Evolutionary conservation across 2,329 filamentous ascomycete genomes (phyloP).

Genomic region (Fusarium dlaminii): DNA sequence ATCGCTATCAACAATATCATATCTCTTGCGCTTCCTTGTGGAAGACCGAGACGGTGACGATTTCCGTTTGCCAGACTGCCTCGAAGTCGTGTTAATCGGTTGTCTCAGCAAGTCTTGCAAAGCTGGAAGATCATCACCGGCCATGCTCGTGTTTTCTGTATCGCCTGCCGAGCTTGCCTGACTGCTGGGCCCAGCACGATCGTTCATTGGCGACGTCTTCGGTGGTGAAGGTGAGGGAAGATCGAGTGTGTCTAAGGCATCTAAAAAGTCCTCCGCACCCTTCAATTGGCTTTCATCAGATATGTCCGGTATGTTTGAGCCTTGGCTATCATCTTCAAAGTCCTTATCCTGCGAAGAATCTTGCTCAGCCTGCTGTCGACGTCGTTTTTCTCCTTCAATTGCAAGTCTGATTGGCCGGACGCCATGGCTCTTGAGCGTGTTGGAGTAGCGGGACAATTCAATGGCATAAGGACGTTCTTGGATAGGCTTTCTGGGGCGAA

Average conservation of each 20-base stretch:
- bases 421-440: conserved; percentile 62
- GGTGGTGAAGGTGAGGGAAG: conserved; percentile 44
- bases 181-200: conserved; percentile 45
- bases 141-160: conserved; percentile 51
- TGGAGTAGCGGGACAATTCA: conserved; percentile 65
- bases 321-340: conserved; percentile 63
- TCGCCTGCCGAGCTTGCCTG: conserved; percentile 48
- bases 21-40: conserved; percentile 45
- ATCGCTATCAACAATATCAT: conserved; percentile 46
- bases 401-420: conserved; percentile 61
- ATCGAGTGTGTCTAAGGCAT: conserved; percentile 32
- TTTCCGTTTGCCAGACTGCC: conserved; percentile 37
- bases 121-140: conserved; percentile 51
- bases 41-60: conserved; percentile 40
- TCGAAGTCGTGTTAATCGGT: conserved; percentile 17
- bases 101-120: conserved; percentile 48
- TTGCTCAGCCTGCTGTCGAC: conserved; percentile 56
- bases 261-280: conserved; percentile 24
- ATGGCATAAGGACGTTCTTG: conserved; percentile 68
- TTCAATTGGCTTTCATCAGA: conserved; percentile 50
- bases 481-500: conserved; percentile 69
- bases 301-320: conserved; percentile 44
- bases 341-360: conserved; percentile 60
- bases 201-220: conserved; percentile 41
- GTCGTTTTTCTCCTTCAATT: conserved; percentile 39